Base-by-base conservation (phyloP, 176 grass and related monocot genomes). In the Pontederia crassipes region DNA sequence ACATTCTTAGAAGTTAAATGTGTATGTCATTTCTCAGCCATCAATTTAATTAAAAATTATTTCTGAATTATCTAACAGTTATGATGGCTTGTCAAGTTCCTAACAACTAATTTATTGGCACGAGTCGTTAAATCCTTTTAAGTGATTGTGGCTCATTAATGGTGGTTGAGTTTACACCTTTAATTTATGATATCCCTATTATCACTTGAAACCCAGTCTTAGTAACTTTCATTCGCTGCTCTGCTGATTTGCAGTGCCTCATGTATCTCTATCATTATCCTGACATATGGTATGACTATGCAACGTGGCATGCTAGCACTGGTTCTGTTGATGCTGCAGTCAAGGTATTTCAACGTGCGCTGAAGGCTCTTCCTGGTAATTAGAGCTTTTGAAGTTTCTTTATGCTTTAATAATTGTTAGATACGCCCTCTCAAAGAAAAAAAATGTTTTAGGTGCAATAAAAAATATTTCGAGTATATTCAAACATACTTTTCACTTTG, bases 231-330 rank as follows among this genome's bases (percentile, higher is more conserved):
- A 20, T 10, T 13, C 17, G 49, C 12, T 61, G 47, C 9, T 57
- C 10, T 58, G 72, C 75, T 74, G 63, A 70, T 66, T 71, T 45
- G 12, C 81, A 97, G 87, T 85, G 87, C 54, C 79, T 97, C 70
- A 91, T 97, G 84, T 91, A 97, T 80, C 79, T 97, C n/a, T 91
- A 97, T 64, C 87, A 97, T 75, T 83, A 97, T 78, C 87, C 92
- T 85, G 92, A 97, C 85, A 69, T 85, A 80, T 91, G 92, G 92
- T 91, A 91, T 78, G 92, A 91, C 76, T 97, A 91, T 73, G 81
- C 84, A 60, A 91, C 63, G 55, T 97, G 87, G 92, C 79, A 91
- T 71, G 81, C 70, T 28, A 91, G 80, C 59, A 91, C 70, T 13
- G 81, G 87, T 69, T 89, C 84, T 57, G 55, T 72, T 28, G 93